Evolutionary conservation across 2,329 filamentous ascomycete species (phyloP).

Genomic region (Scedosporium boydii): DNA sequence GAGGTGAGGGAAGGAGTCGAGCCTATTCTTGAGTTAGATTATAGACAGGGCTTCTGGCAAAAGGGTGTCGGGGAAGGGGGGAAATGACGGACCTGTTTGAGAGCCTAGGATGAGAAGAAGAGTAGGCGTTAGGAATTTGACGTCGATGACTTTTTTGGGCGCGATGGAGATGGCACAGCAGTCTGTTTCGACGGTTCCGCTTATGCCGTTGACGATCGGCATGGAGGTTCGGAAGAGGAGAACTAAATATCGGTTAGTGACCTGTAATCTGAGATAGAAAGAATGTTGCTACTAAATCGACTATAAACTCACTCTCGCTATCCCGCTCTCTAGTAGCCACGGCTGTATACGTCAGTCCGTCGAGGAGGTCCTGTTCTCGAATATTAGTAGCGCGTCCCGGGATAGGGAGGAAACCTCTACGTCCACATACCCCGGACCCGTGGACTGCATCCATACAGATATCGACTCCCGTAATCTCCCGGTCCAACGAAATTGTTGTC

Average conservation of each 20-base stretch:
- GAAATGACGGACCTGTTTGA: background rate
- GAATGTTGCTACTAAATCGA: background rate
- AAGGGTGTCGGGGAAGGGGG: background rate
- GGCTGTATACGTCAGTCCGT: slow-evolving; percentile 28
- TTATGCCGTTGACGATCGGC: slow-evolving; percentile 49
- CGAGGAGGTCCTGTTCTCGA: slow-evolving; percentile 10
- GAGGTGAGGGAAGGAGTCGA: background rate
- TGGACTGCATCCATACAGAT: slow-evolving; percentile 40
- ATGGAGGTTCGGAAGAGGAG: slow-evolving; percentile 46
- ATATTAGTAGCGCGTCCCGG: background rate
- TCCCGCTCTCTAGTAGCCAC: slow-evolving; percentile 27
- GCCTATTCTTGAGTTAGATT: background rate
- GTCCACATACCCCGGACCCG: background rate
- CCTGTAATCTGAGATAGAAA: background rate
- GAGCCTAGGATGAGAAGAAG: slow-evolving; percentile 48
- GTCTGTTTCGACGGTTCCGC: slow-evolving; percentile 29
- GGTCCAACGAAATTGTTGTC: slow-evolving; percentile 32
- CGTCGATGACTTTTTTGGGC: slow-evolving; percentile 41
- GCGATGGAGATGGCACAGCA: slow-evolving; percentile 31
- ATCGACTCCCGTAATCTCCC: slow-evolving; percentile 42
- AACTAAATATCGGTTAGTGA: slow-evolving; percentile 26
- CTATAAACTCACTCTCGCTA: slow-evolving; percentile 24
- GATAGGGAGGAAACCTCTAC: background rate
- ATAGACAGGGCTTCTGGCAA: background rate
- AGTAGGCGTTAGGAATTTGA: slow-evolving; percentile 58